Conservation (phyloP, 371 early-diverging fungal genomes). For the Mortierella sp. region DNA sequence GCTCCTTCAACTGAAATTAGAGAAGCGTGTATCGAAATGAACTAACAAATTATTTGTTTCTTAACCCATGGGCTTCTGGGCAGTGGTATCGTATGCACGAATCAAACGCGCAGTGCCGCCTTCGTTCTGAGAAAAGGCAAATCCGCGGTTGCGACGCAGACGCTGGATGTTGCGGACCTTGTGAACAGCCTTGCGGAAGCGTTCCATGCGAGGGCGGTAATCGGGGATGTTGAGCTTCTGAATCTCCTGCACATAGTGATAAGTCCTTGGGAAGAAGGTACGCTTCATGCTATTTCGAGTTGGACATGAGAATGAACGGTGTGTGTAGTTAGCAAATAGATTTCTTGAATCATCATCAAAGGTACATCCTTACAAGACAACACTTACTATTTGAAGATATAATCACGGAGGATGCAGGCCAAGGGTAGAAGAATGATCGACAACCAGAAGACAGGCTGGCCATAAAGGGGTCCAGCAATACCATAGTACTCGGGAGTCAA, state of each 20-base stretch:
- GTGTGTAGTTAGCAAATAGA: neutral
- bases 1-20: neutral
- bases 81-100: constrained; percentile 96
- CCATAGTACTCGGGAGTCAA: constrained; percentile 90
- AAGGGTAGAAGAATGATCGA: constrained; percentile 86
- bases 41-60: neutral
- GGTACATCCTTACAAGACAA: neutral
- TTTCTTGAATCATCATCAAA: too few species aligned
- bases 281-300: constrained; percentile 75
- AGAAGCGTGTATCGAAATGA: constrained; percentile 9
- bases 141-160: constrained; percentile 93
- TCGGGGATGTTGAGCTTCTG: constrained; percentile 99
- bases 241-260: constrained; percentile 98
- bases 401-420: constrained; percentile 89
- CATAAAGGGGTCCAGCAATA: constrained; percentile 81
- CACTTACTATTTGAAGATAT: constrained; percentile 92
- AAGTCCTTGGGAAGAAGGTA: constrained; percentile 84
- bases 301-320: neutral
- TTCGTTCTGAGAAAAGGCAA: constrained; percentile 98
- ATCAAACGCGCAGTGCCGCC: constrained; percentile 95
- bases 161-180: constrained; percentile 96
- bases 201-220: constrained; percentile 96
- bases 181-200: constrained; percentile 97
- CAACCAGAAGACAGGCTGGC: constrained; percentile 90
- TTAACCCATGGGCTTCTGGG: constrained; percentile 81